These are phyloP conservation scores for Apophysomyces ossiformis DNA, from an alignment of 371 early-diverging fungal genomes.

Conservation along the genomic window DNA sequence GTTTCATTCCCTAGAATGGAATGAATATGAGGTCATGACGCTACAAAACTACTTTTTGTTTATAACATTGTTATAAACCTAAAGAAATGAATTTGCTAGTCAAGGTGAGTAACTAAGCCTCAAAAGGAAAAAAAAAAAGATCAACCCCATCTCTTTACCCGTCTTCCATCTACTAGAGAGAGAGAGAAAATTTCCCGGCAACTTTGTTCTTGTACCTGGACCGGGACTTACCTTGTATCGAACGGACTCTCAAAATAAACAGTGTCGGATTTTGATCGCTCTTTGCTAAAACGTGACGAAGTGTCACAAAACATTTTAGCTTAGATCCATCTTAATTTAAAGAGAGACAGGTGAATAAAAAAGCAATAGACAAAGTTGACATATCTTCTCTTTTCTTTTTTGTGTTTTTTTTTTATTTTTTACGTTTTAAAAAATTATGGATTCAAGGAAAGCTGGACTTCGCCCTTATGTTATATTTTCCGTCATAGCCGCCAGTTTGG, in stretches of 20 bases:
- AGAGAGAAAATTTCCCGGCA: neutral
- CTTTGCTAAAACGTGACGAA: slow-evolving; percentile 7
- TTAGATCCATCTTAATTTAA: slow-evolving; percentile 15
- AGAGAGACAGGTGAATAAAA: neutral
- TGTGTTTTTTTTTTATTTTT: slow-evolving; percentile 1
- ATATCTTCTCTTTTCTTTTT: slow-evolving; percentile 12
- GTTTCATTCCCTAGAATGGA: slow-evolving; percentile 9
- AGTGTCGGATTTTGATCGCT: slow-evolving; percentile 1
- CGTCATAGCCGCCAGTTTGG: slow-evolving; percentile 25
- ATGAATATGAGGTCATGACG: neutral
- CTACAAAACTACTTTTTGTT: neutral
- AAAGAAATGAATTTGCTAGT: too few species aligned
- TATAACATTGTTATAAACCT: neutral
- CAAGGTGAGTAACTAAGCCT: too few species aligned
- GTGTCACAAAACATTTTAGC: slow-evolving; percentile 5
- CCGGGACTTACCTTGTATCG: neutral
- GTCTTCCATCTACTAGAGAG: too few species aligned
- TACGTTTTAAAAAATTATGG: neutral
- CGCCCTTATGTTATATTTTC: slow-evolving; percentile 26
- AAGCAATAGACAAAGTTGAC: neutral
- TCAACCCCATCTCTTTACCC: too few species aligned
- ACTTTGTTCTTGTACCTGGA: neutral
- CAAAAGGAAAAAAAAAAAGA: too few species aligned
- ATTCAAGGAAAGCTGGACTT: slow-evolving; percentile 18
- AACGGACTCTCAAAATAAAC: slow-evolving; percentile 10